These are phyloP conservation scores for Rhamnella rubrinervis DNA, from an alignment of 331 rosid genomes.

Conservation along the genomic window DNA sequence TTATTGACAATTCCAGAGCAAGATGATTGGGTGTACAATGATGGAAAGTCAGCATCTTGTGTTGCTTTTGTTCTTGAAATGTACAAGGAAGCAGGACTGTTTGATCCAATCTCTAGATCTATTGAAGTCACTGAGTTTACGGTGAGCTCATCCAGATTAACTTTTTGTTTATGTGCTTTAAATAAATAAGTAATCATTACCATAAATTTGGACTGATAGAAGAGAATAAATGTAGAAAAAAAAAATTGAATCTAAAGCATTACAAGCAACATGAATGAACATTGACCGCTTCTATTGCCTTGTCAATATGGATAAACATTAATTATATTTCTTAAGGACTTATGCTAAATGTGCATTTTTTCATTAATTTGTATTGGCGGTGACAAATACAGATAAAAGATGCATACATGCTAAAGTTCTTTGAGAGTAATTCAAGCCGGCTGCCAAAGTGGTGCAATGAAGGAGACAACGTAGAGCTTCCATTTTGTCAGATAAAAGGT, in stretches of 20 bases:
- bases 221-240: too few relatives aligned
- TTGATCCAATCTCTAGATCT: constrained; percentile 72
- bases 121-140: constrained; percentile 97
- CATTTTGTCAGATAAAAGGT: constrained; percentile 89
- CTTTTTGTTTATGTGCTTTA: constrained; percentile 8
- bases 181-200: constrained; percentile 1
- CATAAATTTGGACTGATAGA: not conserved
- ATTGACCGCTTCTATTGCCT: not conserved
- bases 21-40: constrained; percentile 88
- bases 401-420: constrained; percentile 83
- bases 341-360: not conserved
- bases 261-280: not conserved
- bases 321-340: not conserved
- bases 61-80: constrained; percentile 82
- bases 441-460: constrained; percentile 93
- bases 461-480: constrained; percentile 73
- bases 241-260: not conserved
- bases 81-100: constrained; percentile 93
- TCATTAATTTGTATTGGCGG: constrained; percentile 11
- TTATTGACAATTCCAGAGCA: constrained; percentile 84
- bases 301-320: not conserved
- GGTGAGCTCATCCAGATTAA: constrained; percentile 45
- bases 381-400: constrained; percentile 76
- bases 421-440: constrained; percentile 74
- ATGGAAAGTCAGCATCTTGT: constrained; percentile 92